phyloP scores from a whole-genome alignment of 208 protist species.

The Leishmania martiniquensis region DNA sequence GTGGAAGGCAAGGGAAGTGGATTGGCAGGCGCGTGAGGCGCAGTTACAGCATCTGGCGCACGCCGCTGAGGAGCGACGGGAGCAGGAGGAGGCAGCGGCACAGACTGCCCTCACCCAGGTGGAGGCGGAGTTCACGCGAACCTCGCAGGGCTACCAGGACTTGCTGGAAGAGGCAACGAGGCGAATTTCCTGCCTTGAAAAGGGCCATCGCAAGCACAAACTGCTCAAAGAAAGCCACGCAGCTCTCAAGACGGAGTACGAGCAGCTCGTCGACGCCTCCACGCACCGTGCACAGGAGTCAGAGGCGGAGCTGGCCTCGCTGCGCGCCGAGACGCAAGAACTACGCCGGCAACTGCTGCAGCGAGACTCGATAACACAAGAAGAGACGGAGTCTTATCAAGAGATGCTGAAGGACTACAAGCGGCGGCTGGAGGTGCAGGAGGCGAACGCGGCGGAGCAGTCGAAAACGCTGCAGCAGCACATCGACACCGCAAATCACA shows the following conservation, averaged over 20 bases:
- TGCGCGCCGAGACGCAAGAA: slow-evolving; percentile 28
- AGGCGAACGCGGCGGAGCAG: slow-evolving; percentile 30
- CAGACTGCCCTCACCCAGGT: slow-evolving; percentile 50
- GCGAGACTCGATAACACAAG: slow-evolving; percentile 42
- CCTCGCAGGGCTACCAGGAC: slow-evolving; percentile 64
- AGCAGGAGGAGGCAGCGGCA: slow-evolving; percentile 49
- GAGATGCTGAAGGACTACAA: slow-evolving; percentile 43
- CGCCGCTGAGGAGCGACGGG: slow-evolving; percentile 35
- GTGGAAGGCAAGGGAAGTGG: slow-evolving; percentile 28
- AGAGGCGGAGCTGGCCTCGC: slow-evolving; percentile 30
- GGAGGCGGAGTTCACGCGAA: slow-evolving; percentile 73
- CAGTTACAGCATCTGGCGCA: slow-evolving; percentile 33
- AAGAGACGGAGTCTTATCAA: slow-evolving; percentile 37
- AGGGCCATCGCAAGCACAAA: slow-evolving; percentile 75
- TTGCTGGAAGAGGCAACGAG: slow-evolving; percentile 69
- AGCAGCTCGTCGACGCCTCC: slow-evolving; percentile 19
- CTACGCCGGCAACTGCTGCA: slow-evolving; percentile 44
- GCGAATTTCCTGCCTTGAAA: slow-evolving; percentile 61
- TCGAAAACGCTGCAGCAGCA: slow-evolving; percentile 39
- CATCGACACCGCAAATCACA: slow-evolving; percentile 62
- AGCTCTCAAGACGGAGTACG: slow-evolving; percentile 33
- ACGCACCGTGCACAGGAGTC: slow-evolving; percentile 22
- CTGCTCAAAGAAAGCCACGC: slow-evolving; percentile 57
- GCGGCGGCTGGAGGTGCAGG: slow-evolving; percentile 46
- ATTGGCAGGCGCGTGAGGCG: slow-evolving; percentile 27